Percentiles rank a stretch among this genome's conserved stretches.
Evolutionary conservation across 305 asterid genomes (phyloP).

Genomic region (Solanum hybrid): DNA sequence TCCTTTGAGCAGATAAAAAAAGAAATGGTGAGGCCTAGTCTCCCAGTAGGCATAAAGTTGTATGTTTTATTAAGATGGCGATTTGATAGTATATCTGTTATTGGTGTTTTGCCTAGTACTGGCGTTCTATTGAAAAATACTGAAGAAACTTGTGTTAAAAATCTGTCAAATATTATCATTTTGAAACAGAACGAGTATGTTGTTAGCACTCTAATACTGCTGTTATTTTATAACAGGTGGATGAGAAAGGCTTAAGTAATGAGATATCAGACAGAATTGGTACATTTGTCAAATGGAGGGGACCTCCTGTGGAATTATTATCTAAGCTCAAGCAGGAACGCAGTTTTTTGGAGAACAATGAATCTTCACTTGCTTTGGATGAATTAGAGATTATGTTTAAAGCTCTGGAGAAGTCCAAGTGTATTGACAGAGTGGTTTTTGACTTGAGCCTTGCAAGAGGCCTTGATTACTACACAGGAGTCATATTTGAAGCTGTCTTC

Average conservation of each 20-base stretch:
- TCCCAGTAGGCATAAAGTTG: neutral
- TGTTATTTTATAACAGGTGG: conserved; percentile 40
- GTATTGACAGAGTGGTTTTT: conserved; percentile 60
- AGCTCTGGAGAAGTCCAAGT: conserved; percentile 62
- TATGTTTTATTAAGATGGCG: neutral
- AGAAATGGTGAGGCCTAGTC: conserved; percentile 63
- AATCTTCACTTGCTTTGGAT: conserved; percentile 55
- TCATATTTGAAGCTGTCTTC: conserved; percentile 85
- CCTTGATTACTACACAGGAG: conserved; percentile 93
- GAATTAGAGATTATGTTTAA: conserved; percentile 75
- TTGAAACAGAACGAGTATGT: neutral
- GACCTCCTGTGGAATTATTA: conserved; percentile 72
- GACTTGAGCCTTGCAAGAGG: conserved; percentile 99
- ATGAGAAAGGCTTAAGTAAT: conserved; percentile 79
- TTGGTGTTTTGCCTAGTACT: neutral
- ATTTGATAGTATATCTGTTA: neutral
- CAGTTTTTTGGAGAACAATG: conserved; percentile 56
- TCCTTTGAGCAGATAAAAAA: conserved; percentile 77
- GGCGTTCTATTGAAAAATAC: neutral
- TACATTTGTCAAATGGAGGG: conserved; percentile 65
- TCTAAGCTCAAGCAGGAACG: conserved; percentile 49
- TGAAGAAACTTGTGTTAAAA: neutral
- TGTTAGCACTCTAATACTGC: neutral
- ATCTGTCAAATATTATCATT: neutral
- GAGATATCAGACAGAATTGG: conserved; percentile 79